Evolutionary conservation across 306 rosid species (phyloP), one percentile per base, ranked within the genome.

Genomic region (Prunus padus): DNA sequence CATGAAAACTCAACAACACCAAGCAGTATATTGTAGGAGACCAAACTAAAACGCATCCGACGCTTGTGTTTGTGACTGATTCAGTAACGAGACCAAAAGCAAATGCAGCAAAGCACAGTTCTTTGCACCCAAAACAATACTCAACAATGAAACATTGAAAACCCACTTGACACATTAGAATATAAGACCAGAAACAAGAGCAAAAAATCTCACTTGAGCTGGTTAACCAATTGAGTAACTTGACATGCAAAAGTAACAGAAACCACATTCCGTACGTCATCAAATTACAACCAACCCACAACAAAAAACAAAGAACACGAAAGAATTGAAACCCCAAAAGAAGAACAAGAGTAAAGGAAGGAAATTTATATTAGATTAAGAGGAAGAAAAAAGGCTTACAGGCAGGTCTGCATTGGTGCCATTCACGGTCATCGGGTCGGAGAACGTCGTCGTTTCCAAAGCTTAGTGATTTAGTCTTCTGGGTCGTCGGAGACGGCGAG

Each of bases 321-420:
- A 37, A 37, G 42, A 7, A 37, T 37, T n/a, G 7, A 51, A 22
- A 5, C 8, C 22, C 20, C n/a, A n/a, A 66, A 67, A 15, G 3
- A 15, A n/a, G 31, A 74, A 49, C 20, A 30, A 7, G 56, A 71
- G 14, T 47, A 37, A 22, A 67, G 33, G 14, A 65, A 44, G 12
- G 14, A 44, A 73, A 15, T 42, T 11, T 18, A 33, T 1, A n/a
- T 4, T 22, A 61, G 55, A 60, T 28, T 22, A 28, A 8, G 64
- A 37, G 42, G 0, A 16, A 31, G 11, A 59, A 4, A 56, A 0
- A 20, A 23, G 37, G 71, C 81, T 77, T 87, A 95, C 99, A 89
- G 7, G 97, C 93, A 60, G 97, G 97, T 56, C 99, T 89, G 81
- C 99, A 92, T 79, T 92, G 97, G 70, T 89, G 96, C 79, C 92